phyloP scores from a whole-genome alignment of 2,329 filamentous ascomycete species.

The Botrytis paeoniae region DNA sequence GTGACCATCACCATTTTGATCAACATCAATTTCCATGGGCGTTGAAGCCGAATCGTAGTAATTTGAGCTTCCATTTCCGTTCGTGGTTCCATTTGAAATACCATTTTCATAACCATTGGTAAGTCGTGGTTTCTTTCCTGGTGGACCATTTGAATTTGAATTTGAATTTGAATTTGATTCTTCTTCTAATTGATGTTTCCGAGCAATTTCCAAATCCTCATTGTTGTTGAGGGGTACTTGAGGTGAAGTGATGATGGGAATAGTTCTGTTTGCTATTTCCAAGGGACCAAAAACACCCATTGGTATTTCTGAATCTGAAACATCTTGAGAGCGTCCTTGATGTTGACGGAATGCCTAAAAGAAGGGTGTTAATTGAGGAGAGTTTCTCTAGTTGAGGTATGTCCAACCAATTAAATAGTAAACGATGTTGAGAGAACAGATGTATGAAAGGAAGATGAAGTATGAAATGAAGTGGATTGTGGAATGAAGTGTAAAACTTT shows the following conservation, averaged over 20 bases:
- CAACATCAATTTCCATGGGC: slow-evolving; percentile 48
- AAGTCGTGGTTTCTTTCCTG: slow-evolving; percentile 55
- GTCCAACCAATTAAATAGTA: neutral
- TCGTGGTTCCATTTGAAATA: slow-evolving; percentile 33
- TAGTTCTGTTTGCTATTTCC: slow-evolving; percentile 1
- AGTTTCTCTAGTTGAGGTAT: no score
- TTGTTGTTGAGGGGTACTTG: slow-evolving; percentile 19
- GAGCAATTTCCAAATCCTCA: slow-evolving; percentile 35
- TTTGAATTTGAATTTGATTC: slow-evolving; percentile 43
- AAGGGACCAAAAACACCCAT: slow-evolving; percentile 36
- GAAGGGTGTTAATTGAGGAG: slow-evolving; percentile 1
- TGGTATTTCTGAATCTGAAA: neutral
- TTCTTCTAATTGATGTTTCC: slow-evolving; percentile 37
- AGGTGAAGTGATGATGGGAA: neutral
- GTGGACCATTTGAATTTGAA: slow-evolving; percentile 53
- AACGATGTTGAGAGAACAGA: neutral
- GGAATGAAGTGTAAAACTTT: neutral
- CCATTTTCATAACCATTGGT: slow-evolving; percentile 62
- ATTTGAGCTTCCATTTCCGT: slow-evolving; percentile 21
- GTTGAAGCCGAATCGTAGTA: slow-evolving; percentile 48
- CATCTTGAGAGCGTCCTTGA: slow-evolving; percentile 2
- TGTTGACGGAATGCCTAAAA: slow-evolving; percentile 9
- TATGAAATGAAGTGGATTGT: neutral
- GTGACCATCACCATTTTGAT: slow-evolving; percentile 49
- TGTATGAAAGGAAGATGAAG: neutral